Evolutionary conservation across 2,329 filamentous ascomycete species (phyloP).

Genomic region (Lasiodiplodia sp.): DNA sequence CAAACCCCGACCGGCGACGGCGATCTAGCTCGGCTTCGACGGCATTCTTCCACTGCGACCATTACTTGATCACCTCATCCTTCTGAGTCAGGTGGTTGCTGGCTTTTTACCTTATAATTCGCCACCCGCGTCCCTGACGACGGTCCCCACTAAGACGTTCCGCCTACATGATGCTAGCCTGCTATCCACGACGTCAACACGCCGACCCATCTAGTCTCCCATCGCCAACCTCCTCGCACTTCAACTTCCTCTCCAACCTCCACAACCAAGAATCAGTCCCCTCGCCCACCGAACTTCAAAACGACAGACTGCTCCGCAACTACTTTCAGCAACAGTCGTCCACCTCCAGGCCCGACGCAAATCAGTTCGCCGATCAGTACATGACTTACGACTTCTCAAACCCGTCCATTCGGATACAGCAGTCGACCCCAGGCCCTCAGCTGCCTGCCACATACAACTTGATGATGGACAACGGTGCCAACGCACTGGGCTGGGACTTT

Average conservation of each 20-base stretch:
- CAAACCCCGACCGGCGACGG: constrained; percentile 10
- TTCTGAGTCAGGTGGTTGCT: constrained; percentile 26
- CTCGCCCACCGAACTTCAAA: constrained; percentile 23
- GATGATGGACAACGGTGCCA: constrained; percentile 40
- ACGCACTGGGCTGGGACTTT: constrained; percentile 44
- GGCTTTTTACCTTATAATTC: constrained; percentile 28
- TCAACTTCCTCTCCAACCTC: constrained; percentile 30
- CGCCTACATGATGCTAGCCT: constrained; percentile 30
- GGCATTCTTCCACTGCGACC: constrained; percentile 23
- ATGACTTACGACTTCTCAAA: constrained; percentile 41
- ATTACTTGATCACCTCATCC: constrained; percentile 27
- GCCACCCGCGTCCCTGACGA: constrained; percentile 31
- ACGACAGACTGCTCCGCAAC: constrained; percentile 20
- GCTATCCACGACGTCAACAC: constrained; percentile 30
- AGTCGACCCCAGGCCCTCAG: constrained; percentile 49
- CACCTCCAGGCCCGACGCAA: constrained; percentile 13
- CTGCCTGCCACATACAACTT: constrained; percentile 39
- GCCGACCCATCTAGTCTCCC: not conserved
- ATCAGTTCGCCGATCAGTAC: constrained; percentile 23
- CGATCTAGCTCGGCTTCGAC: constrained; percentile 18
- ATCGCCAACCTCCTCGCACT: constrained; percentile 15
- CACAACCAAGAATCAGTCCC: constrained; percentile 12
- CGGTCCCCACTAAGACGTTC: constrained; percentile 25
- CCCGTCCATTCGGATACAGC: constrained; percentile 50
- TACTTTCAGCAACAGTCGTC: constrained; percentile 17